Evolutionary conservation across 768 basidiomycete genomes (phyloP).

Genomic region (Hypsizygus marmoreus): DNA sequence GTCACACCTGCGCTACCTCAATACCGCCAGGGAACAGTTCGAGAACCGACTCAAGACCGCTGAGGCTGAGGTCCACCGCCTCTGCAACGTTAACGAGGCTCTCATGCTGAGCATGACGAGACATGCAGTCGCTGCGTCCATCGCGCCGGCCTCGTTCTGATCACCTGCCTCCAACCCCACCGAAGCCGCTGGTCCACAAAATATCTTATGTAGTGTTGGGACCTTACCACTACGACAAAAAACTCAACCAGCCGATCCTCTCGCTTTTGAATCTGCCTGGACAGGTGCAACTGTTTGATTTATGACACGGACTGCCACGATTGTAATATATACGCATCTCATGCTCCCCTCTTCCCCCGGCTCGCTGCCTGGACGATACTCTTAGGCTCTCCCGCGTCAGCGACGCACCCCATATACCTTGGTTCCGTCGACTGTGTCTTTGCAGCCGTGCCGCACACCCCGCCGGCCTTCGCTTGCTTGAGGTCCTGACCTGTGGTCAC

Average conservation of each 20-base stretch:
- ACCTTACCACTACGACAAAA: conserved; percentile 25
- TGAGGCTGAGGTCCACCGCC: conserved; percentile 78
- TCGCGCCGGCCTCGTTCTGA: conserved; percentile 24
- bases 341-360: conserved; percentile 36
- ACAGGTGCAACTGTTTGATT: conserved; percentile 53
- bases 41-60: conserved; percentile 77
- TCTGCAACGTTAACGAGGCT: conserved; percentile 85
- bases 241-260: conserved; percentile 30
- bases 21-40: conserved; percentile 74
- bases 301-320: conserved; percentile 54
- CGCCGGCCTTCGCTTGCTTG: conserved; percentile 23
- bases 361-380: conserved; percentile 29
- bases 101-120: conserved; percentile 85
- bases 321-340: conserved; percentile 48
- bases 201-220: too few relatives aligned
- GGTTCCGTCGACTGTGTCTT: conserved; percentile 34
- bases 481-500: conserved; percentile 45
- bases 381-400: conserved; percentile 39
- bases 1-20: conserved; percentile 84
- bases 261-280: conserved; percentile 60
- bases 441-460: conserved; percentile 61
- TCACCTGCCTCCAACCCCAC: conserved; percentile 1
- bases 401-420: conserved; percentile 35
- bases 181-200: too few relatives aligned
- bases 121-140: conserved; percentile 49